These are phyloP conservation scores for Xylariales sp. DNA, from an alignment of 2,329 filamentous ascomycete species.

Conservation along the genomic window DNA sequence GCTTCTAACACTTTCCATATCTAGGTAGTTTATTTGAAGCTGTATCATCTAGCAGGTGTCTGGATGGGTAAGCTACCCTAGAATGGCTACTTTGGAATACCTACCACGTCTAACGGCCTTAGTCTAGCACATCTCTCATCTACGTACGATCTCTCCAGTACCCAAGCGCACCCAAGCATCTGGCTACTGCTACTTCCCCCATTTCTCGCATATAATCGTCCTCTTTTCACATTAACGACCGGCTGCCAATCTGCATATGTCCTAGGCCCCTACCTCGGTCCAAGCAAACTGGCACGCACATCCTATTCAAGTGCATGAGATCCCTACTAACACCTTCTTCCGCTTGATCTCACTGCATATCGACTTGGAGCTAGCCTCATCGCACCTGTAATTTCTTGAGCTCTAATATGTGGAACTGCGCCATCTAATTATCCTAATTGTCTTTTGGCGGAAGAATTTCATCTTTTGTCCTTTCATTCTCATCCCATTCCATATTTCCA, in stretches of 20 bases:
- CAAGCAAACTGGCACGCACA: constrained; percentile 15
- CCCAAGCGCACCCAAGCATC: not conserved
- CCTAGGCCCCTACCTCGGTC: constrained; percentile 11
- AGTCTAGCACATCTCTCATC: constrained; percentile 25
- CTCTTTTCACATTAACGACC: constrained; percentile 2
- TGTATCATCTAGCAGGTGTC: constrained; percentile 28
- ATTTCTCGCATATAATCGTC: constrained; percentile 3
- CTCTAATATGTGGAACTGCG: constrained; percentile 27
- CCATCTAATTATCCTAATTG: constrained; percentile 27
- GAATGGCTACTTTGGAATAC: not conserved
- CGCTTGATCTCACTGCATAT: constrained; percentile 17
- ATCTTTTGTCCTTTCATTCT: constrained; percentile 19
- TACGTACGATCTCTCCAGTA: constrained; percentile 28
- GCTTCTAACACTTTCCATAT: constrained; percentile 29
- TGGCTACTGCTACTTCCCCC: constrained; percentile 22
- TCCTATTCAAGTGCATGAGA: not conserved
- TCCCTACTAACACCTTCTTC: constrained; percentile 32
- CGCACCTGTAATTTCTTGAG: constrained; percentile 21
- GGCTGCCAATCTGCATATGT: constrained; percentile 10
- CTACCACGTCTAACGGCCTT: constrained; percentile 6
- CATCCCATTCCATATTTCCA: constrained; percentile 26
- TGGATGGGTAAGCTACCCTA: constrained; percentile 4
- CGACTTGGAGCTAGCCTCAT: constrained; percentile 32
- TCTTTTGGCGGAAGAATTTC: constrained; percentile 22
- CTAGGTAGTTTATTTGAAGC: constrained; percentile 16